Evolutionary conservation across 805 yeast species (phyloP).

Genomic region (Metschnikowia anglica): DNA sequence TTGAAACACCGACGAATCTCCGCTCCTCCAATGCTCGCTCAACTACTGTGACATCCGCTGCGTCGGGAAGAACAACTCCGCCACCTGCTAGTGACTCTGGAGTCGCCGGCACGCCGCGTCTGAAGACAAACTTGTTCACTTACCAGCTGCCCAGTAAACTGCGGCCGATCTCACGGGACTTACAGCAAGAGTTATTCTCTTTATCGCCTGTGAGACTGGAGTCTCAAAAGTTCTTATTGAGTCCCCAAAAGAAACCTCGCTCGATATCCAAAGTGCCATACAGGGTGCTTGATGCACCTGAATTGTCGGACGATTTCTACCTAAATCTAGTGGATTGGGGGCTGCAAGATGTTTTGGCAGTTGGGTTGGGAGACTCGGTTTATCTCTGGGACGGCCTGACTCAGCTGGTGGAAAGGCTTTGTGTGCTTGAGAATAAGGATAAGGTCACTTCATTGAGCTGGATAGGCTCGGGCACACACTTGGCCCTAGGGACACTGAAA

Average conservation of each 20-base stretch:
- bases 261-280: conserved; percentile 84
- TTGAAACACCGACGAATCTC: neutral
- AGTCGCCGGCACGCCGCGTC: conserved; percentile 37
- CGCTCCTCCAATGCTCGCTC: neutral
- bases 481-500: conserved; percentile 85
- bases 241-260: conserved; percentile 80
- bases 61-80: conserved; percentile 24
- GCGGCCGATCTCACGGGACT: conserved; percentile 60
- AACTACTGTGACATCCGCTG: neutral
- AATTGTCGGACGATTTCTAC: conserved; percentile 89
- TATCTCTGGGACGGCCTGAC: conserved; percentile 88
- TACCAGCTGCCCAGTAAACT: conserved; percentile 69
- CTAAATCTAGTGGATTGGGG: conserved; percentile 96
- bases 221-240: conserved; percentile 71
- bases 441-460: conserved; percentile 81
- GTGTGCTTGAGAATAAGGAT: conserved; percentile 70
- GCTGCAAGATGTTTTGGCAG: conserved; percentile 80
- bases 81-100: conserved; percentile 19
- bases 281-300: conserved; percentile 94
- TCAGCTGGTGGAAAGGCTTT: conserved; percentile 77
- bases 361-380: conserved; percentile 84
- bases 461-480: conserved; percentile 92
- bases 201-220: conserved; percentile 87
- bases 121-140: conserved; percentile 62
- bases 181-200: conserved; percentile 74